phyloP scores from a whole-genome alignment of 345 rosid species.

The Pistacia integerrima region DNA sequence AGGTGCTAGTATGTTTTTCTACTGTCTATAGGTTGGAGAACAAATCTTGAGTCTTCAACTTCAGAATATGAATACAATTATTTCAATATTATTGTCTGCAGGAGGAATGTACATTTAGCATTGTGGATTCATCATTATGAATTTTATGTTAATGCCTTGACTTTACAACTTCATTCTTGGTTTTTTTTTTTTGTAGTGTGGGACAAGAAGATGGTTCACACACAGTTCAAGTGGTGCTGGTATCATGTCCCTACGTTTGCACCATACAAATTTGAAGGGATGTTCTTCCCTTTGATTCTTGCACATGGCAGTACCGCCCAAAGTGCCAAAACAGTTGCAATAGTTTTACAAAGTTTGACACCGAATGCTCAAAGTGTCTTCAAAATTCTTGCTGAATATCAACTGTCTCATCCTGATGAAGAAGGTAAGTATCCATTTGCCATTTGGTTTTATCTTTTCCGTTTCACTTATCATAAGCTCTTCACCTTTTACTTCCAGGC shows the following conservation, averaged over 20 bases:
- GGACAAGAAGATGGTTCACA: slow-evolving; percentile 99
- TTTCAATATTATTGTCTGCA: neutral
- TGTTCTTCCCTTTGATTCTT: slow-evolving; percentile 82
- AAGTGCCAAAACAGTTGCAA: slow-evolving; percentile 82
- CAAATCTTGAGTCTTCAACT: neutral
- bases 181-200: slow-evolving; percentile 53
- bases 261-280: slow-evolving; percentile 82
- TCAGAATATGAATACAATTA: neutral
- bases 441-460: neutral
- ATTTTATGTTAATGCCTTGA: neutral
- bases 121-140: neutral
- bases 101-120: slow-evolving; percentile 1
- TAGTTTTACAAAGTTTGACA: slow-evolving; percentile 90
- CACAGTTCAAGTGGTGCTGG: slow-evolving; percentile 91
- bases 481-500: slow-evolving; percentile 42
- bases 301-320: slow-evolving; percentile 65
- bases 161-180: neutral
- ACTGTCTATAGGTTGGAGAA: neutral
- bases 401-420: slow-evolving; percentile 79
- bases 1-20: neutral
- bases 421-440: slow-evolving; percentile 51
- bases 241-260: slow-evolving; percentile 84
- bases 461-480: slow-evolving; percentile 1
- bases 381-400: slow-evolving; percentile 80
- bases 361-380: slow-evolving; percentile 93